Percentiles rank a stretch among this genome's conserved stretches.
These are phyloP conservation scores for Stenocarpella maydis DNA, from an alignment of 2,329 filamentous ascomycete genomes.

Conservation along the genomic window DNA sequence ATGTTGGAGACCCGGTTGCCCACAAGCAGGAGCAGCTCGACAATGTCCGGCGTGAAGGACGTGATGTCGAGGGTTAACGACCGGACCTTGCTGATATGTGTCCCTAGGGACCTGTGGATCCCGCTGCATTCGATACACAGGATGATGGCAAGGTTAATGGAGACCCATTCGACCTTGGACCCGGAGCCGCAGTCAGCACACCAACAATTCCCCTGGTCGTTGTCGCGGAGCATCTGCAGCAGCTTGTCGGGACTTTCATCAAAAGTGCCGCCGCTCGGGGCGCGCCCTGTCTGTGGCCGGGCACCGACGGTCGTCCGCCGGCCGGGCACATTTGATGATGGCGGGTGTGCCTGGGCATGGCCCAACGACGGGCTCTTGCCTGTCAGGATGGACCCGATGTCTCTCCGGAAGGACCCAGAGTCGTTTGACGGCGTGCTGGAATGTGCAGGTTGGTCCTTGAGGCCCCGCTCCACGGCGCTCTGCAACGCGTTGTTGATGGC, in stretches of 20 bases:
- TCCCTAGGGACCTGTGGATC: constrained; percentile 94
- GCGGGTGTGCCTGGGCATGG: constrained; percentile 58
- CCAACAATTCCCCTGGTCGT: constrained; percentile 90
- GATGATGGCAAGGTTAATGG: constrained; percentile 95
- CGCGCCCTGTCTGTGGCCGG: constrained; percentile 74
- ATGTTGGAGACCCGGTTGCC: constrained; percentile 96
- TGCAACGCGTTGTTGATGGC: constrained; percentile 98
- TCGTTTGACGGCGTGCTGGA: constrained; percentile 54
- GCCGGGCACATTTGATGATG: constrained; percentile 67
- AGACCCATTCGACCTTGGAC: constrained; percentile 97
- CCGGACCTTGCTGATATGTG: constrained; percentile 96
- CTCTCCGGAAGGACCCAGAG: constrained; percentile 69
- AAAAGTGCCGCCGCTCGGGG: constrained; percentile 62
- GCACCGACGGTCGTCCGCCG: constrained; percentile 92
- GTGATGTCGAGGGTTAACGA: constrained; percentile 95
- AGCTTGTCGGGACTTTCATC: constrained; percentile 88
- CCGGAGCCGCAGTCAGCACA: constrained; percentile 95
- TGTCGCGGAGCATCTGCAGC: constrained; percentile 85
- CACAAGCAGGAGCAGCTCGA: constrained; percentile 89
- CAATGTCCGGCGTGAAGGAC: constrained; percentile 95
- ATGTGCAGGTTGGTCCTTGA: constrained; percentile 59
- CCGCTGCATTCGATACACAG: constrained; percentile 98
- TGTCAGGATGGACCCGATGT: constrained; percentile 91
- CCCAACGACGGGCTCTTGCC: constrained; percentile 84
- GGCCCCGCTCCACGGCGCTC: constrained; percentile 86